A percentile compares a stretch with the other conserved stretches of the same genome.
Evolutionary conservation across 768 basidiomycete species (phyloP).

Genomic region (Lactarius hengduanensis): DNA sequence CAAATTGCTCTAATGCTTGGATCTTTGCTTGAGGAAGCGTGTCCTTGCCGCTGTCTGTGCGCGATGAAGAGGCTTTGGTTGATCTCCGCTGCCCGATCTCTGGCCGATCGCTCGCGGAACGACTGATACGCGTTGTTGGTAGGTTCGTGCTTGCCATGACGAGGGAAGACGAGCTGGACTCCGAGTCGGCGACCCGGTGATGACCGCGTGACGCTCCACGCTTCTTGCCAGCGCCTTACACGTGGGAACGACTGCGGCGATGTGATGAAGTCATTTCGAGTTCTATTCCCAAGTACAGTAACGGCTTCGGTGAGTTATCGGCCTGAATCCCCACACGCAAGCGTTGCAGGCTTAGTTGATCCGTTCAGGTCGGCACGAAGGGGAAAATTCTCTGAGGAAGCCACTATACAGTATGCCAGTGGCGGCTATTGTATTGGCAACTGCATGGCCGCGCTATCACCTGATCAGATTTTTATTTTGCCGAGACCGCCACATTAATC

Average conservation of each 20-base stretch:
- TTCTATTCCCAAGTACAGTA: background rate
- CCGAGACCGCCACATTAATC: background rate
- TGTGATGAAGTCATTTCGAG: background rate
- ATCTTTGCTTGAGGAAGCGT: conserved; percentile 23
- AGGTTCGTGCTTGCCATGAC: conserved; percentile 13
- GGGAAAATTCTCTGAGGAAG: background rate
- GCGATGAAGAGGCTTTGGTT: conserved; percentile 11
- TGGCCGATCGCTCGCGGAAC: conserved; percentile 16
- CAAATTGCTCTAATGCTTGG: conserved; percentile 25
- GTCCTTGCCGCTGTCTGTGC: background rate
- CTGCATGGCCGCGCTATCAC: background rate
- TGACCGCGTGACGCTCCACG: background rate
- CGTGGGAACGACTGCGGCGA: background rate
- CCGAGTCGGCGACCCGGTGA: background rate
- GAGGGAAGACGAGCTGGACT: background rate
- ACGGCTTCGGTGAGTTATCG: no score
- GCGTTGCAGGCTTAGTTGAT: background rate
- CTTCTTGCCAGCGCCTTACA: background rate
- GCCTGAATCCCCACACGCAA: background rate
- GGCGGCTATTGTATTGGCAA: background rate
- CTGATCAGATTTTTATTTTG: background rate
- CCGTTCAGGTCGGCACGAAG: background rate
- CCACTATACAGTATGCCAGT: no score
- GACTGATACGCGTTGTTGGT: conserved; percentile 13
- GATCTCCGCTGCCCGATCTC: background rate